These are phyloP conservation scores for Myxozyma sirexii DNA, from an alignment of 805 yeast genomes.

Conservation along the genomic window DNA sequence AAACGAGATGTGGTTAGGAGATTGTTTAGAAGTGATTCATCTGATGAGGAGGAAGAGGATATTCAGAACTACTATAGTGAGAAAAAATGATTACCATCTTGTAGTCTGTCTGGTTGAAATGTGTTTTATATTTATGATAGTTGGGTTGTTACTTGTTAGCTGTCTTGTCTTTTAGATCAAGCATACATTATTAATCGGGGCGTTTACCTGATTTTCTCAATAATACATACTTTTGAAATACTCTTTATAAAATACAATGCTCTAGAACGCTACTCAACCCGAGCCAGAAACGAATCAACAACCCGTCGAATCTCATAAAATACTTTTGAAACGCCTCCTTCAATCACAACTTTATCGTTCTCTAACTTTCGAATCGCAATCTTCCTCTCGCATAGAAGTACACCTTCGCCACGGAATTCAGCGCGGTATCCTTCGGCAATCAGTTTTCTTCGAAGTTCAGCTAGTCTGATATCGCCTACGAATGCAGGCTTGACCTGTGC, in stretches of 20 bases:
- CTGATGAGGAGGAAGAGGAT: neutral
- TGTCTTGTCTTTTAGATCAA: too few relatives aligned
- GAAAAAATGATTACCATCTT: too few relatives aligned
- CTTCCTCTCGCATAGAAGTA: constrained; percentile 72
- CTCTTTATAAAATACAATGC: too few relatives aligned
- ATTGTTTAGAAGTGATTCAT: neutral
- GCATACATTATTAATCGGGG: too few relatives aligned
- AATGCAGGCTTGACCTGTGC: constrained; percentile 51
- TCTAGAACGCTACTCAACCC: constrained; percentile 8
- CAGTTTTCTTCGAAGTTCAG: constrained; percentile 72
- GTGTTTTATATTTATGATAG: too few relatives aligned
- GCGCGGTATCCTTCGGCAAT: constrained; percentile 64
- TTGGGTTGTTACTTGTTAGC: too few relatives aligned
- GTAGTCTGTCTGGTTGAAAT: too few relatives aligned
- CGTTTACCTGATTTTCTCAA: too few relatives aligned
- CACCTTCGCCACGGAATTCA: constrained; percentile 92
- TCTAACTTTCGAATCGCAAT: constrained; percentile 76
- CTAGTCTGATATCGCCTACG: constrained; percentile 85
- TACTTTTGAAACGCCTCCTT: constrained; percentile 73
- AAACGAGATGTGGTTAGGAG: constrained; percentile 1
- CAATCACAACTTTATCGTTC: constrained; percentile 82
- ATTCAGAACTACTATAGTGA: neutral
- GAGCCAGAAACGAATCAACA: constrained; percentile 51
- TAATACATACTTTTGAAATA: too few relatives aligned
- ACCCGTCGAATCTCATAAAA: constrained; percentile 77